These are phyloP conservation scores for Orbilia ellipsospora DNA, from an alignment of 2,329 filamentous ascomycete species.

Conservation along the genomic window DNA sequence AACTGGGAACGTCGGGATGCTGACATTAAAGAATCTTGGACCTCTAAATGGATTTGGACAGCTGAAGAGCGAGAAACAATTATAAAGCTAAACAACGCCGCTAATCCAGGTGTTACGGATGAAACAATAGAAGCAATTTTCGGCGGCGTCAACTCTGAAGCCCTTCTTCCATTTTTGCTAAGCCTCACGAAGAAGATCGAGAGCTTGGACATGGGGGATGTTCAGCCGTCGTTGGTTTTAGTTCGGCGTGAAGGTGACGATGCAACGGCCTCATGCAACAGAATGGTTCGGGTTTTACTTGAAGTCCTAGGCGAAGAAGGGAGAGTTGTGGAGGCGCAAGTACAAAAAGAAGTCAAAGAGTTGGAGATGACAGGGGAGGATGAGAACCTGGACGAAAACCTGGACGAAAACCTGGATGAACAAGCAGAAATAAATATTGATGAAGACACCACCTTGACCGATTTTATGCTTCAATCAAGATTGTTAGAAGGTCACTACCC, in stretches of 20 bases:
- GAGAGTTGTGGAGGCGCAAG: neutral
- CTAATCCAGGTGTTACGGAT: neutral
- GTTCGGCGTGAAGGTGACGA: neutral
- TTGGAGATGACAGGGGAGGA: neutral
- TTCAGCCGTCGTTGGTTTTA: constrained; percentile 1
- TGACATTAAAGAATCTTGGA: neutral
- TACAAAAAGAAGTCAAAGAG: neutral
- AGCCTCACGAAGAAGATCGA: constrained; percentile 23
- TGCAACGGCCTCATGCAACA: neutral
- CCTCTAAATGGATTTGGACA: constrained; percentile 12
- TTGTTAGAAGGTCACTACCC: constrained; percentile 2
- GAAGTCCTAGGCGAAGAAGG: constrained; percentile 5
- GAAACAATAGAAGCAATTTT: neutral
- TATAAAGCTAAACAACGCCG: neutral
- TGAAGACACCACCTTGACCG: neutral
- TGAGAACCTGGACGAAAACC: neutral
- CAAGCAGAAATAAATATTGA: neutral
- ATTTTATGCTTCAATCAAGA: neutral
- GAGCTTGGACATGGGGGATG: constrained; percentile 13
- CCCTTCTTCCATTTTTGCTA: constrained; percentile 18
- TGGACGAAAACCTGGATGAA: neutral
- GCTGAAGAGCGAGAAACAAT: constrained; percentile 1
- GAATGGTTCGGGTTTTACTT: neutral
- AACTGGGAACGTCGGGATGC: constrained; percentile 15
- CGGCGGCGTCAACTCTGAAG: constrained; percentile 18